Evolutionary conservation across 1,284 basidiomycete species (phyloP).

Genomic region (Moesziomyces antarcticus): DNA sequence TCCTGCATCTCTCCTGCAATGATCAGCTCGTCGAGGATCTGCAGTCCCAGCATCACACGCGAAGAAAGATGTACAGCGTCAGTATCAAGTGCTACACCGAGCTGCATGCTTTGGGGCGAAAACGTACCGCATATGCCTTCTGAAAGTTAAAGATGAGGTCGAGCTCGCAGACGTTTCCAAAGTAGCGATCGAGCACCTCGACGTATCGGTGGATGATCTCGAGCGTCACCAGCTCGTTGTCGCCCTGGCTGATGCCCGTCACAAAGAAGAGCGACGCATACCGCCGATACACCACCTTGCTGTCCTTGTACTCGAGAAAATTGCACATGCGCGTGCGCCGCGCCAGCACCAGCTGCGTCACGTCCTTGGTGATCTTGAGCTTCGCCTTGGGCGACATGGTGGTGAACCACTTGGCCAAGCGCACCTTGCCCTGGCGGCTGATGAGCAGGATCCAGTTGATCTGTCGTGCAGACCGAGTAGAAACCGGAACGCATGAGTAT

Average conservation of each 20-base stretch:
- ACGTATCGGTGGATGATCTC: slow-evolving; percentile 99
- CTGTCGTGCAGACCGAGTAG: slow-evolving; percentile 30
- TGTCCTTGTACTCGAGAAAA: slow-evolving; percentile 92
- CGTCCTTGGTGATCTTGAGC: slow-evolving; percentile 98
- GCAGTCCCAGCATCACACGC: not conserved
- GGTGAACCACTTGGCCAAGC: slow-evolving; percentile 98
- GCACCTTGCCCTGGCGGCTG: slow-evolving; percentile 96
- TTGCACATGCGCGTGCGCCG: slow-evolving; percentile 98
- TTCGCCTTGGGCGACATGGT: slow-evolving; percentile 94
- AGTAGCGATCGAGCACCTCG: slow-evolving; percentile 98
- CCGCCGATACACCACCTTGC: slow-evolving; percentile 88
- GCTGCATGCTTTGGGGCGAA: not conserved
- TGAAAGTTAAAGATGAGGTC: slow-evolving; percentile 68
- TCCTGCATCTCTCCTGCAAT: slow-evolving; percentile 98
- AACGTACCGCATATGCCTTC: slow-evolving; percentile 63
- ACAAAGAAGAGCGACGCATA: slow-evolving; percentile 99
- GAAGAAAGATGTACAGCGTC: not conserved
- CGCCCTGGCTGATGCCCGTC: slow-evolving; percentile 84
- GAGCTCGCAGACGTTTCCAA: slow-evolving; percentile 79
- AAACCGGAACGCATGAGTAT: too few species aligned
- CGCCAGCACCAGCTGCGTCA: slow-evolving; percentile 96
- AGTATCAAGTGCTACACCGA: slow-evolving; percentile 3
- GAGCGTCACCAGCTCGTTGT: slow-evolving; percentile 91
- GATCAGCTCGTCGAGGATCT: slow-evolving; percentile 88
- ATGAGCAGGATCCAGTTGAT: slow-evolving; percentile 84